Evolutionary conservation across 768 basidiomycete species (phyloP).

Genomic region (Mycena chlorophos): DNA sequence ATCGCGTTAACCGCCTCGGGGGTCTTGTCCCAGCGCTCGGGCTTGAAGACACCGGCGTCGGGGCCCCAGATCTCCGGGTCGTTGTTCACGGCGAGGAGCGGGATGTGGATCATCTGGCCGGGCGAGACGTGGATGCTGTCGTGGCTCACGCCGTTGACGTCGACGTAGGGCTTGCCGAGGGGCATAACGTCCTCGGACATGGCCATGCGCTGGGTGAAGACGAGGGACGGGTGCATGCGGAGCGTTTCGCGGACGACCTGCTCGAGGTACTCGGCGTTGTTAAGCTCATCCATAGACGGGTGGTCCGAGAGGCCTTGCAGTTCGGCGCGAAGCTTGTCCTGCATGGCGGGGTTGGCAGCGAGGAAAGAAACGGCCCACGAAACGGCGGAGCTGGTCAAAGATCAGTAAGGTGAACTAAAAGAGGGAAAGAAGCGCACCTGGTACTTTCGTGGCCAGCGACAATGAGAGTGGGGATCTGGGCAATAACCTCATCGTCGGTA

Average conservation of each 20-base stretch:
- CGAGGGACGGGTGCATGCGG: constrained; percentile 33
- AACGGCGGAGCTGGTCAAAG: constrained; percentile 26
- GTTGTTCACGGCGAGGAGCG: constrained; percentile 38
- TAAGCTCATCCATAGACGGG: constrained; percentile 39
- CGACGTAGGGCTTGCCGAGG: constrained; percentile 30
- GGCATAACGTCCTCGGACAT: constrained; percentile 28
- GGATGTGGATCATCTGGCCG: constrained; percentile 29
- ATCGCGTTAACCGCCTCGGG: constrained; percentile 31
- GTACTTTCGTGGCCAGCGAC: constrained; percentile 30
- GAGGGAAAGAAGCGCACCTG: not conserved
- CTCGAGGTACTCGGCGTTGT: constrained; percentile 38
- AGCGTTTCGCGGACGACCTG: constrained; percentile 37
- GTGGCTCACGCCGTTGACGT: constrained; percentile 31
- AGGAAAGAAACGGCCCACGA: constrained; percentile 31
- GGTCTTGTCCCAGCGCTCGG: constrained; percentile 41
- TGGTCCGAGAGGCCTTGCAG: constrained; percentile 37
- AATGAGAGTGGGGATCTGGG: constrained; percentile 41
- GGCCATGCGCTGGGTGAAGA: constrained; percentile 28
- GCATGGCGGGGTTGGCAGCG: constrained; percentile 24
- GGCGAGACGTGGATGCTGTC: constrained; percentile 32
- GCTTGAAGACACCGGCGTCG: constrained; percentile 45
- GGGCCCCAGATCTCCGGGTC: constrained; percentile 43
- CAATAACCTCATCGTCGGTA: constrained; percentile 46
- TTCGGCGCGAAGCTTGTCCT: constrained; percentile 28
- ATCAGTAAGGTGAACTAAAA: not conserved